Evolutionary conservation across 2,329 filamentous ascomycete genomes (phyloP), one percentile per base, ranked within the genome.

Genomic region (Ambrosiella cleistominuta): DNA sequence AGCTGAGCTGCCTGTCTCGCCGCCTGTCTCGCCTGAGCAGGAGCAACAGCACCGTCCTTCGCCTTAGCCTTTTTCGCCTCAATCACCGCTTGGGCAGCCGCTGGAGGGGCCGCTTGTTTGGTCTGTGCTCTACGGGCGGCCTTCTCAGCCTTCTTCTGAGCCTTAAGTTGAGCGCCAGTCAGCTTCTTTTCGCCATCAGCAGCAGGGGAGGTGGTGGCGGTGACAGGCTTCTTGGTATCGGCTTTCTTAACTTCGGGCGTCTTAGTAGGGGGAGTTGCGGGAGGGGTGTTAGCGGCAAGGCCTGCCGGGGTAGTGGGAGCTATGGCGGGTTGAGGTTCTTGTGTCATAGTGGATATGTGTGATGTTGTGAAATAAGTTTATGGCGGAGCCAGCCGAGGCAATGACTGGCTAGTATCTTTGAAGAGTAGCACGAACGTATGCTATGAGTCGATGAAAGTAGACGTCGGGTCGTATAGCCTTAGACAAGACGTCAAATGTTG

Each of bases 61-160:
- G 44, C 57, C 56, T 61, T 62, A 15, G 52, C 39, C 9, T 75
- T 77, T 60, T 69, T 69, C 58, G 70, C 70, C 64, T 78, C 77
- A n/a, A 67, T 69, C 51, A 74, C 66, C 13, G 57, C 60, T 36
- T 70, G 66, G 9, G 71, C 71, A 17, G 69, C 68, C 59, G 70
- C 70, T 1, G 73, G 70, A 37, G 67, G 67, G 62, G 78, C 77
- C 3, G 75, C 73, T 37, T 74, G 73, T 67, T 84, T 88, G 65
- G 77, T 80, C 66, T 82, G 82, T 54, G 86, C 88, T 72, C 91
- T 79, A 61, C 88, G 78, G 52, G 89, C 89, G 56, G 86, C 85
- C 73, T 96, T 97, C 68, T 96, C 91, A 38, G 88, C 90, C 69
- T 95, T 91, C 62, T 85, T 85, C 68, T 81, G 83, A 66, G 90